Evolutionary conservation across 2,329 filamentous ascomycete species (phyloP), one percentile per base, ranked within the genome.

Genomic region (Curvularia sp.): DNA sequence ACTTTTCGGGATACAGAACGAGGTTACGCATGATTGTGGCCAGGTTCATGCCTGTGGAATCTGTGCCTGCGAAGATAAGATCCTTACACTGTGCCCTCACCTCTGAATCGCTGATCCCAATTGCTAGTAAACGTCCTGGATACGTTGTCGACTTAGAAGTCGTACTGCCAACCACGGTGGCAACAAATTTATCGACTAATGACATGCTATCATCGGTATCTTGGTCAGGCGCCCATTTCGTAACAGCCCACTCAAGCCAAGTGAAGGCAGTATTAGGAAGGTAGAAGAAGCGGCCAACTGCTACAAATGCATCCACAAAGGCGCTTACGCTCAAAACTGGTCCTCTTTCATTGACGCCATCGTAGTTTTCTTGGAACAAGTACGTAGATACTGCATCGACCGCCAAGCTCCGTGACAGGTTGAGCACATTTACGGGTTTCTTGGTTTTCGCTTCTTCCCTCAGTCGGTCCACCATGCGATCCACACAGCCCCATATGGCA

Each of bases 271-370:
- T 70, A 23, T 75, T 79, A 1, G 81, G 82, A 1, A 86, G 67
- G 61, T 84, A 84, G 67, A 83, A 85, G 65, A 86, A 84, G 3
- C 82, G 75, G 0, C 83, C 83, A 6, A 85, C 80, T 4, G 80
- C 82, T 2, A 86, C 83, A 62, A 84, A 83, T 2, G 80, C 77
- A 66, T 86, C 81, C 12, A 87, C 83, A 65, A 86, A 86, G 0
- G 45, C 77, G 77, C n/a, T 81, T 76, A 54, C 78, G 78, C 59
- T 83, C 59, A 61, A 68, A 49, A 36, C 63, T 1, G 60, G 56
- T 3, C 65, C 65, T 18, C 53, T 59, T 64, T 83, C 81, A 1
- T 72, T 67, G 3, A 82, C 68, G 1, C 80, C 82, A 10, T 83
- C 80, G 67, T 86, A 87, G 10, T 78, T 77, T 50, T 79, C 74